Conservation (phyloP, 1,284 basidiomycete species). For the Termitomyces sp. region DNA sequence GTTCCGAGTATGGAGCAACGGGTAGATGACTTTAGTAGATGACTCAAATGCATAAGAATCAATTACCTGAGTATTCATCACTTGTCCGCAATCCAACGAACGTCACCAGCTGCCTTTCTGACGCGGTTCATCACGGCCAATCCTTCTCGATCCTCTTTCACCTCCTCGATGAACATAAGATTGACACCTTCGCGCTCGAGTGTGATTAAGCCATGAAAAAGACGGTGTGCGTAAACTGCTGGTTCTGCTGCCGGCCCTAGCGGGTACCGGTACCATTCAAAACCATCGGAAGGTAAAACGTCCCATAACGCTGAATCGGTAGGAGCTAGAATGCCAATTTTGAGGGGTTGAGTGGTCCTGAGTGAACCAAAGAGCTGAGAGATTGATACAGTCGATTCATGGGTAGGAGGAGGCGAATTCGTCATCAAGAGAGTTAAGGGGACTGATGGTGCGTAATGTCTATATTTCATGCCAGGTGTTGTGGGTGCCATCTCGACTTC, state of each 20-base stretch:
- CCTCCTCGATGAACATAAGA: conserved; percentile 84
- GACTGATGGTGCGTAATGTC: conserved; percentile 90
- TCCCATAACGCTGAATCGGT: conserved; percentile 55
- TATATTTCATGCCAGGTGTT: conserved; percentile 99
- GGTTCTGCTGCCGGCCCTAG: conserved; percentile 65
- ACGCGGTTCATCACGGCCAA: conserved; percentile 97
- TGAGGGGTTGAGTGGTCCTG: conserved; percentile 25
- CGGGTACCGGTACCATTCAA: conserved; percentile 50
- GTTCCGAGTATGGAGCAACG: neutral
- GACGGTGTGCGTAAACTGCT: conserved; percentile 67
- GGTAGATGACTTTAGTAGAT: neutral
- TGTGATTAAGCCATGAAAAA: conserved; percentile 87
- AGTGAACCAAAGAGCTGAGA: conserved; percentile 39
- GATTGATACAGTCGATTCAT: conserved; percentile 24
- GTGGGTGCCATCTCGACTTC: conserved; percentile 74
- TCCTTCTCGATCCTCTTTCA: conserved; percentile 80
- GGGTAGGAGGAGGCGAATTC: conserved; percentile 33
- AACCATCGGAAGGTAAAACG: conserved; percentile 30
- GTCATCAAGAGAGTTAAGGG: conserved; percentile 77
- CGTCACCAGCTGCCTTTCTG: conserved; percentile 83
- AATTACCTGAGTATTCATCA: neutral
- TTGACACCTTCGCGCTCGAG: conserved; percentile 77
- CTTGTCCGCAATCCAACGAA: conserved; percentile 37
- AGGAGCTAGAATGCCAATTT: conserved; percentile 68
- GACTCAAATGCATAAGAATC: neutral